Conservation (phyloP, 768 basidiomycete genomes). For the Cubamyces sp. region DNA sequence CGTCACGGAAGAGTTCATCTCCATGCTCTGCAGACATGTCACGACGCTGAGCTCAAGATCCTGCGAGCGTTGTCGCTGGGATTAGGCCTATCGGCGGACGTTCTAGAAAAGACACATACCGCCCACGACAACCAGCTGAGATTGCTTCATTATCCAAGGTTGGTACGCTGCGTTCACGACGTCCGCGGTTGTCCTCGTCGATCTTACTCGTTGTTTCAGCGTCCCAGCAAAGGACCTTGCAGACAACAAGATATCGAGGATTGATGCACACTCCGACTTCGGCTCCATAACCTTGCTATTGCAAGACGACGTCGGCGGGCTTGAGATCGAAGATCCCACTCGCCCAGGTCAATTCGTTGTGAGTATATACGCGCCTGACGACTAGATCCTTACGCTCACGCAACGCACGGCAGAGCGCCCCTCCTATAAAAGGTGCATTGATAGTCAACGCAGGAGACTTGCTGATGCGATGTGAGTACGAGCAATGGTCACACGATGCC, state of each 20-base stretch:
- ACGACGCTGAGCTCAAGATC: conserved; percentile 48
- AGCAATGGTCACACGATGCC: conserved; percentile 2
- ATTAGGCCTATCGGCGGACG: conserved; percentile 47
- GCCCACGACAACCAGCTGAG: conserved; percentile 56
- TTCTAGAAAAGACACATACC: conserved; percentile 48
- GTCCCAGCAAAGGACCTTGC: conserved; percentile 39
- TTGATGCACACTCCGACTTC: conserved; percentile 59
- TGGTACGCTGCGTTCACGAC: neutral
- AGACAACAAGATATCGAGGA: conserved; percentile 44
- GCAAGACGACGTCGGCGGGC: conserved; percentile 63
- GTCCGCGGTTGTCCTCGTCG: neutral
- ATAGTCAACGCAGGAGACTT: conserved; percentile 58
- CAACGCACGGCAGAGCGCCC: conserved; percentile 35
- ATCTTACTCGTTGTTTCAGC: conserved; percentile 18
- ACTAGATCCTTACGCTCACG: neutral
- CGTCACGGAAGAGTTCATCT: neutral
- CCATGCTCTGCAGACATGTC: conserved; percentile 39
- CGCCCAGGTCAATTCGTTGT: conserved; percentile 46
- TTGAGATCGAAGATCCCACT: conserved; percentile 62
- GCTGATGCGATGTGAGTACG: conserved; percentile 49
- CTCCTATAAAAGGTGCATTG: conserved; percentile 49
- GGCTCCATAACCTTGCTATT: conserved; percentile 60
- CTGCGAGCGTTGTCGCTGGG: conserved; percentile 54
- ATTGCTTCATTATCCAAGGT: conserved; percentile 58
- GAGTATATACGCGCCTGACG: neutral